Evolutionary conservation across 164 flowering plant species (phyloP).

Genomic region (Tetracentron sinense): DNA sequence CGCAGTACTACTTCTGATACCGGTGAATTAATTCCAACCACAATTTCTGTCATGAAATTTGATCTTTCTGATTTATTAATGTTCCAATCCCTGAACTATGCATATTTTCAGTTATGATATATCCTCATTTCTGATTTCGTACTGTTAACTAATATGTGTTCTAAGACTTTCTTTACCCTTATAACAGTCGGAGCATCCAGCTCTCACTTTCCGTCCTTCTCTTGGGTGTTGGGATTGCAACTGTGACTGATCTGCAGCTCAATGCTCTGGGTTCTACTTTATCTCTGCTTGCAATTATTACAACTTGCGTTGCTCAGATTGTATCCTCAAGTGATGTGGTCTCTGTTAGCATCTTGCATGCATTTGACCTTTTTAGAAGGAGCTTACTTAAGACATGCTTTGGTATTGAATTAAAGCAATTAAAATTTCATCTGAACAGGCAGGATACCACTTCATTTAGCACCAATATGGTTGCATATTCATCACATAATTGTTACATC

Average conservation of each 20-base stretch:
- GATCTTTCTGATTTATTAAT: no score
- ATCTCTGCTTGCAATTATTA: conserved; percentile 81
- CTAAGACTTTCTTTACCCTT: conserved; percentile 12
- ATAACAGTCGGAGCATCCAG: conserved; percentile 70
- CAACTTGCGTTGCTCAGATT: conserved; percentile 93
- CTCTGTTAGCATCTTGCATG: background rate
- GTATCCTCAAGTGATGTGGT: conserved; percentile 31
- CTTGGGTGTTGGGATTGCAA: conserved; percentile 89
- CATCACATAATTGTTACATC: background rate
- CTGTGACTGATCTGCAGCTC: conserved; percentile 95
- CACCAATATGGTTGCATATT: background rate
- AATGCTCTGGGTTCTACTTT: conserved; percentile 80
- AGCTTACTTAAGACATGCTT: background rate
- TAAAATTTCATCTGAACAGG: background rate
- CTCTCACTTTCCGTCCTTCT: conserved; percentile 65
- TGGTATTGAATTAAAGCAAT: background rate
- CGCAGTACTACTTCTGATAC: no score
- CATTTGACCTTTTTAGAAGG: background rate
- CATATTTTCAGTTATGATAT: background rate
- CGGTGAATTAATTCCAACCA: no score
- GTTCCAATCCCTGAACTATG: background rate
- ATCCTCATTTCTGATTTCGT: background rate
- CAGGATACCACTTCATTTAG: background rate
- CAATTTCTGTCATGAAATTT: no score
- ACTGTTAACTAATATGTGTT: background rate